Conservation (phyloP, 495 filamentous ascomycete genomes). For the Geopyxis carbonaria region DNA sequence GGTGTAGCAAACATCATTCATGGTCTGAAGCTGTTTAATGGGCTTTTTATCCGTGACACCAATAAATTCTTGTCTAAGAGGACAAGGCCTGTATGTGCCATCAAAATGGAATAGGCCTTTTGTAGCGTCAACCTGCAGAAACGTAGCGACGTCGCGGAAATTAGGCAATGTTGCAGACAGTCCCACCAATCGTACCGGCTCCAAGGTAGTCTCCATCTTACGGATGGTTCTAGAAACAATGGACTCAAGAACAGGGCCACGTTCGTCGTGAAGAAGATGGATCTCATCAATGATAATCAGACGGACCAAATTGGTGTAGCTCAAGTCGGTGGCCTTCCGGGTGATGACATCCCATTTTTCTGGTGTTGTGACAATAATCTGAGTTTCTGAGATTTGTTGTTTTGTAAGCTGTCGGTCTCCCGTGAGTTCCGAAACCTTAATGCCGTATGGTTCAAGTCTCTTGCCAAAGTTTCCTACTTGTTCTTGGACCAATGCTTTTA, state of each 20-base stretch:
- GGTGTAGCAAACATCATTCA: conserved; percentile 97
- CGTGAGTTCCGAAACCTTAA: conserved; percentile 82
- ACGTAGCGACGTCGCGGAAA: conserved; percentile 89
- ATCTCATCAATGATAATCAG: conserved; percentile 96
- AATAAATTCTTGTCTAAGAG: conserved; percentile 90
- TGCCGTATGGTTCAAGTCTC: conserved; percentile 74
- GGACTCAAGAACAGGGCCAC: conserved; percentile 90
- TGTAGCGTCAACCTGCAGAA: conserved; percentile 72
- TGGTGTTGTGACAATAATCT: conserved; percentile 95
- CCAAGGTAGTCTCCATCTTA: conserved; percentile 79
- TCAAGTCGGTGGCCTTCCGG: conserved; percentile 87
- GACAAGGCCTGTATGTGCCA: conserved; percentile 81
- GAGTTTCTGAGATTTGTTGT: conserved; percentile 92
- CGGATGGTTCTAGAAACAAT: conserved; percentile 91
- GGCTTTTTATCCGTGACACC: conserved; percentile 95
- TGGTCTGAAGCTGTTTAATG: conserved; percentile 96
- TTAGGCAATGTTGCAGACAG: conserved; percentile 92
- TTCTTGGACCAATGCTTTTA: conserved; percentile 92
- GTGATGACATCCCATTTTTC: conserved; percentile 99
- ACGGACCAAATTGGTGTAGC: conserved; percentile 90
- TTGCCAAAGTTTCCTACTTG: conserved; percentile 95
- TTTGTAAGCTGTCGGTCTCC: conserved; percentile 98
- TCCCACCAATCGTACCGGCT: conserved; percentile 77
- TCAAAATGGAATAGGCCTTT: conserved; percentile 94
- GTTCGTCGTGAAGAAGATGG: conserved; percentile 91